Base-by-base conservation (phyloP, 1,139 yeast species). In the Zygoascus hellenicus region DNA sequence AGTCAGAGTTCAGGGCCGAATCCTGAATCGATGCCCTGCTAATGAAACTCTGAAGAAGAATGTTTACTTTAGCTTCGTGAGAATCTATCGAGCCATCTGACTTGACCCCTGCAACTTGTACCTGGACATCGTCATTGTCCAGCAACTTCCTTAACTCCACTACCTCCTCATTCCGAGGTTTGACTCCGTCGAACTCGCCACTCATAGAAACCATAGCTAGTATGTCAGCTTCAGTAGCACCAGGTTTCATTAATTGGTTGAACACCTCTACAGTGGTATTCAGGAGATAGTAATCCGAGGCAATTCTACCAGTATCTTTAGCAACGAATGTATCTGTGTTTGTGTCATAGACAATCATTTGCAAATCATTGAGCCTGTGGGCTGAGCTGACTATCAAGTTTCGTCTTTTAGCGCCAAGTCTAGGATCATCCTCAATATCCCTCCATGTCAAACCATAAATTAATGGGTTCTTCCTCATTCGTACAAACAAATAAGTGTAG, bases 381-480 rank as follows among this genome's bases (percentile, higher is more conserved):
- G 97, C 97, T 0, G 97, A 95, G 1, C 74, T 72, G 2, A 80
- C 69, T 37, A 92, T 78, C 81, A 94, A 77, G 39, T 78, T 78
- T 26, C 94, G 73, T 53, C 98, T 72, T 55, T 83, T 76, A 35
- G 79, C 83, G 42, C 83, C 81, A 40, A 94, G 69, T 52, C 81
- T 72, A 0, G 97, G 96, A 64, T 94, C 99, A 26, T 83, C 83
- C 33, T 78, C 77, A 2, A 94, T 64, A 55, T 88, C 96, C 54
- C 78, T 78, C 94, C 96, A 88, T 45, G 81, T 88, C 46, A 94
- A 78, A n/a, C 96, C 98, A 60, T 94, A 94, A 0, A 87, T 83
- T 61, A 89, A 82, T 1, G 98, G 98, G 56, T 89, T 92, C 60
- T 88, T 87, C 51, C 85, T 78, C 98, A 92, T 94, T 52, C 99